Evolutionary conservation across 768 basidiomycete genomes (phyloP), one percentile per base, ranked within the genome.

Genomic region (Harrya chromipes): DNA sequence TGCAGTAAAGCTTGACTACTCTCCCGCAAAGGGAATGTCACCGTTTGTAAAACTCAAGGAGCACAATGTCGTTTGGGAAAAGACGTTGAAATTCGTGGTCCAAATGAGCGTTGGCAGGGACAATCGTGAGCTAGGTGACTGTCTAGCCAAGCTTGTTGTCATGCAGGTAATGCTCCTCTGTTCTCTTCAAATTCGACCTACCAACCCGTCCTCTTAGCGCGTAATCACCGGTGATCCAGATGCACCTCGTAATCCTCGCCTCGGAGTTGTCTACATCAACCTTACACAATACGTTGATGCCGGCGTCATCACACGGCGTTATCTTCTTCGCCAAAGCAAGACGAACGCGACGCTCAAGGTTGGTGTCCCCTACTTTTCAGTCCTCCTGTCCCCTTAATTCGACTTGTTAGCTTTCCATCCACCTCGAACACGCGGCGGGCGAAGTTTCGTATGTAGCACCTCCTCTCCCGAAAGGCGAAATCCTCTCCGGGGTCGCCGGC

Each of bases 271-370:
- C 7, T 74, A 79, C 56, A 74, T 91, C 49, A 85, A 91, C 60
- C 74, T 91, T 2, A 83, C 89, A 0, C 84, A 90, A 60, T 91
- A 89, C 57, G 84, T 82, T 13, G 74, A 77, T 40, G 79, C 70
- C 1, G 79, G 79, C 8, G 62, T 65, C 24, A 75, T 88, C 21
- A 80, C 81, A 10, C 74, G 89, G 16, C 73, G 80, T 6, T 87
- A 88, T 65, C 73, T 89, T 7, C 68, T 90, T 6, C 73, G 80
- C 41, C 79, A 87, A 57, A 87, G 84, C 57, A 88, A 86, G 68
- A 87, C 82, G 34, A 91, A 91, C 56, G 87, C 89, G 1, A 85
- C 83, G 6, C 72, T 91, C 41, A 85, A 85, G 74, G 84, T 86
- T 4, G 33, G 33, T 16, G 13, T 5, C 6, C 33, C 3, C 38